Evolutionary conservation across 257 asterid species (phyloP), one percentile per base, ranked within the genome.

Genomic region (Solanum okadae): DNA sequence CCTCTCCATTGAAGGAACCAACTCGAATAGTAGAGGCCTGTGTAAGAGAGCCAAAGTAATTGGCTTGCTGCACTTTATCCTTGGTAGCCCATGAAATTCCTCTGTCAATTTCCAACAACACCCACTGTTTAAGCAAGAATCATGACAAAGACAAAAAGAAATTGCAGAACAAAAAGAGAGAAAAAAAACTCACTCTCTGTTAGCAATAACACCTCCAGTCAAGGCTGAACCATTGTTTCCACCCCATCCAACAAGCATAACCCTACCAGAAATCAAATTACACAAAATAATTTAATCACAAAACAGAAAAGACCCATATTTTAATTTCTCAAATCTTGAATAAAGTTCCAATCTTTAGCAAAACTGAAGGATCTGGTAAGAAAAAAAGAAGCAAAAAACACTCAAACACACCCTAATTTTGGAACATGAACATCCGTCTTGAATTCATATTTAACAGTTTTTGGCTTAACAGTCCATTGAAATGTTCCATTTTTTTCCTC

Each of bases 181-280:
- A 52, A 5, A 49, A 77, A 25, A 73, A 75, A 93, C 98, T 94
- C 90, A 97, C 99, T 97, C 99, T 38, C 98, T 91, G 87, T 97
- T 97, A 0, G 99, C 98, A 63, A 97, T 93, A 73, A 97, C 99
- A 65, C 99, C 98, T 52, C 95, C 99, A 5, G 99, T 96, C 15
- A 97, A 98, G 44, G 99, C 95, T 4, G 95, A 94, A 16, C 99
- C 99, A 89, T 97, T 97, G 95, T 97, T 97, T 22, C 99, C 99
- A 85, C 99, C 99, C 99, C 99, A 97, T 72, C 99, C 99, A 83
- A 97, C 99, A 89, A 97, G 98, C 99, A 97, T 92, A 87, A 96
- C 99, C 94, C 99, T 97, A 78, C 31, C 38, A 87, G 8, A 77
- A 87, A 23, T 68, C 33, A 75, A 87, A 22, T 70, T 25, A 4